These are phyloP conservation scores for Sporothrix curviconia DNA, from an alignment of 2,329 filamentous ascomycete species.

Conservation along the genomic window DNA sequence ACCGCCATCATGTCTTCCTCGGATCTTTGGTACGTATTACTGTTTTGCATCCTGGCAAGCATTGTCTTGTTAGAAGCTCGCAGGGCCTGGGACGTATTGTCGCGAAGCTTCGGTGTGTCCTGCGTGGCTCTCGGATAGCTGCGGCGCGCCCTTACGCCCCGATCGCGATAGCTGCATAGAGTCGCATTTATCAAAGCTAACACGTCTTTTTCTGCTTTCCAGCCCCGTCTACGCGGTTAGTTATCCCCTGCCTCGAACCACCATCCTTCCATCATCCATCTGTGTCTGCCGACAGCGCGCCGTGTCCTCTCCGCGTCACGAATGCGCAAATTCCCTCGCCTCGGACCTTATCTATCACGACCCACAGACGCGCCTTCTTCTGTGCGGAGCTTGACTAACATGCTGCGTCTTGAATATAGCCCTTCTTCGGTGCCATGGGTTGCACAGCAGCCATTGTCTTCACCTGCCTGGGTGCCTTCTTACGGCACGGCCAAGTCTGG, in stretches of 20 bases:
- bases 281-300: neutral
- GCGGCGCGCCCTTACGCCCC: neutral
- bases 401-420: constrained; percentile 32
- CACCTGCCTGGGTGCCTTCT: constrained; percentile 64
- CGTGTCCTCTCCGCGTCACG: neutral
- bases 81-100: neutral
- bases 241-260: constrained; percentile 38
- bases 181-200: constrained; percentile 10
- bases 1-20: constrained; percentile 18
- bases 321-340: neutral
- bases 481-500: constrained; percentile 99
- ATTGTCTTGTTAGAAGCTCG: neutral
- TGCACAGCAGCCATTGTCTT: constrained; percentile 62
- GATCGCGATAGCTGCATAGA: neutral
- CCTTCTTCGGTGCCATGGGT: constrained; percentile 97
- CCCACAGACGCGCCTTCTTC: neutral
- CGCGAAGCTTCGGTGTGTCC: neutral
- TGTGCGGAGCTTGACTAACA: constrained; percentile 4
- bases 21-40: constrained; percentile 20
- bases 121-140: constrained; percentile 2
- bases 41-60: neutral
- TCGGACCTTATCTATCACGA: neutral
- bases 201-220: constrained; percentile 21
- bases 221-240: constrained; percentile 99
- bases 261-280: neutral